Base-by-base conservation (phyloP, 2,329 filamentous ascomycete genomes). In the Colletotrichum phormii region DNA sequence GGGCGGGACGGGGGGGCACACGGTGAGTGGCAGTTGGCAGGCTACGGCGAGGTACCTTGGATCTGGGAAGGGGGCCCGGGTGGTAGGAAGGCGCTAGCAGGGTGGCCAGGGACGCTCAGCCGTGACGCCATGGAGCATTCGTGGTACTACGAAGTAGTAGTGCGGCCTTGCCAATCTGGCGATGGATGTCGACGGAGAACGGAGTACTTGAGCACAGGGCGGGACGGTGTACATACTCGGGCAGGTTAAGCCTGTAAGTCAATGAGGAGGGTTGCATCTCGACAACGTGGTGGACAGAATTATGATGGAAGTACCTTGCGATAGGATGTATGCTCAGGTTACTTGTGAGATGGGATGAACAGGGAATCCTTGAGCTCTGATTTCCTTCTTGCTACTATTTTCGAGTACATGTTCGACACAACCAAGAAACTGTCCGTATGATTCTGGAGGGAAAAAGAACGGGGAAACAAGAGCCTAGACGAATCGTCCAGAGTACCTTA, bases 21-120 rank as follows among this genome's bases (percentile, higher is more conserved):
- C 37, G 5, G 37, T 22, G 58, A 22, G 46, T 68, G 65, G 59
- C 55, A 66, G 71, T 57, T 69, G 60, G 49, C 60, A 46, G 54
- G 54, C 49, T 42, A 58, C 37, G 22, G n/a, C 33, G 12, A 64
- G 65, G 67, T 22, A 37, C 29, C 37, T 49, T 49, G 42, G 42
- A 49, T 49, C 24, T 53, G 33, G 35, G 55, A 15, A 51, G 37
- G 64, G 60, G 69, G 58, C 24, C 57, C 31, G 59, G 63, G 60
- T 35, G 54, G 55, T 58, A 61, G 35, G 66, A 64, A 55, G n/a
- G 64, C 70, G 60, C 70, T 72, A 69, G 60, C 33, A 24, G 31
- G 53, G 58, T 42, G 59, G 59, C 70, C 65, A 72, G 42, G 60
- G 31, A 61, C 60, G 66, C 66, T 72, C 71, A 70, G 71, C 71